Evolutionary conservation across 768 basidiomycete species (phyloP).

Genomic region (Sutorius australiensis): DNA sequence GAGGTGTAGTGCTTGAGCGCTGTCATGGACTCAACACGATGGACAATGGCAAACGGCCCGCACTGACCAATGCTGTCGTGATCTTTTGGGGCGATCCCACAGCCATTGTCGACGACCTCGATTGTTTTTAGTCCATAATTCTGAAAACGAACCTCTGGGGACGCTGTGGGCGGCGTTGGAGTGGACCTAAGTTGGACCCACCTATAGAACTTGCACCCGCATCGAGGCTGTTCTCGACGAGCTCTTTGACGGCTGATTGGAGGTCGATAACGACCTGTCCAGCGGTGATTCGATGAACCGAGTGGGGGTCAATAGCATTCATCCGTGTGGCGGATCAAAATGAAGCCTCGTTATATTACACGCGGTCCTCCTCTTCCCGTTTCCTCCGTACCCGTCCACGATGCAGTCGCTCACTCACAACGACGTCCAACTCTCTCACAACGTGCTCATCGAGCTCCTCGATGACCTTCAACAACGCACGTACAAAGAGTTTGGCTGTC

Average conservation of each 20-base stretch:
- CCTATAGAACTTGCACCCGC: constrained; percentile 87
- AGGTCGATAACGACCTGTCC: constrained; percentile 95
- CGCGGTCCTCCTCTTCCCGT: constrained; percentile 1
- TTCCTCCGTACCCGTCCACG: background rate
- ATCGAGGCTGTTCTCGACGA: constrained; percentile 94
- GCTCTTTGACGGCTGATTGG: constrained; percentile 91
- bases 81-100: constrained; percentile 75
- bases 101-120: constrained; percentile 92
- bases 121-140: constrained; percentile 78
- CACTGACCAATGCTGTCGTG: constrained; percentile 72
- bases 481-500: constrained; percentile 42
- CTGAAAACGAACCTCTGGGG: constrained; percentile 82
- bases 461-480: constrained; percentile 50
- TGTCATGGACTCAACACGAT: constrained; percentile 25
- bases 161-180: background rate
- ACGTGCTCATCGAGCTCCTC: constrained; percentile 44
- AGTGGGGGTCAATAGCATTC: constrained; percentile 63
- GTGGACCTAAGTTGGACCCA: constrained; percentile 31
- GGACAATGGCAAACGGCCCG: background rate
- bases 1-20: constrained; percentile 93
- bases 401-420: constrained; percentile 30
- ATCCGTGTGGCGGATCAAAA: constrained; percentile 1
- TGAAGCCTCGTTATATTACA: background rate
- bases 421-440: constrained; percentile 30
- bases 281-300: constrained; percentile 86